phyloP scores from a whole-genome alignment of 192 early-diverging fungal species.

The Podochytrium sp. region DNA sequence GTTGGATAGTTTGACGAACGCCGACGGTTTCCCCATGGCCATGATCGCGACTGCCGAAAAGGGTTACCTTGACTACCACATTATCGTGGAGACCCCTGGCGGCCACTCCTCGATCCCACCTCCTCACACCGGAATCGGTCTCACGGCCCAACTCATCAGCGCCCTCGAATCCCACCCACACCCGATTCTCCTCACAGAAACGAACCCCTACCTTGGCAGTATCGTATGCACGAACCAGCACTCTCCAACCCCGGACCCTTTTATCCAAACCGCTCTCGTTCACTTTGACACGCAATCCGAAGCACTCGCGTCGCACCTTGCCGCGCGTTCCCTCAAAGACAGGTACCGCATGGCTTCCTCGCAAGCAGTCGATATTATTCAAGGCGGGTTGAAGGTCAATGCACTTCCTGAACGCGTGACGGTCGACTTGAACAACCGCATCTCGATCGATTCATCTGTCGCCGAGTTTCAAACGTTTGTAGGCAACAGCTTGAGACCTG shows the following conservation, averaged over 20 bases:
- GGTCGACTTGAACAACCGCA: slow-evolving; percentile 46
- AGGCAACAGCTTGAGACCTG: slow-evolving; percentile 15
- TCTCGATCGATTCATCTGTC: slow-evolving; percentile 28
- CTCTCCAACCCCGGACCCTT: slow-evolving; percentile 18
- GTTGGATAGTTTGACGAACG: slow-evolving; percentile 4
- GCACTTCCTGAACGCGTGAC: slow-evolving; percentile 43
- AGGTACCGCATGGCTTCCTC: slow-evolving; percentile 43
- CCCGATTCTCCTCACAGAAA: slow-evolving; percentile 24
- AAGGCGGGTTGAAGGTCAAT: slow-evolving; percentile 55
- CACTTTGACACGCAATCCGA: slow-evolving; percentile 15
- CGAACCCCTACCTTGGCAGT: slow-evolving; percentile 31
- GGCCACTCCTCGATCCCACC: slow-evolving; percentile 54
- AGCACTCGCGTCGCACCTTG: slow-evolving; percentile 9
- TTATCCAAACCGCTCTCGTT: neutral
- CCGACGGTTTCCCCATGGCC: slow-evolving; percentile 26
- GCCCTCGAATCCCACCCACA: slow-evolving; percentile 36
- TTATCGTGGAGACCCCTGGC: slow-evolving; percentile 38
- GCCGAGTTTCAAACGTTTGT: slow-evolving; percentile 15
- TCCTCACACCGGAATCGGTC: slow-evolving; percentile 42
- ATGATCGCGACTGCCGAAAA: slow-evolving; percentile 49
- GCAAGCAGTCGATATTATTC: slow-evolving; percentile 53
- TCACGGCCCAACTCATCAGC: slow-evolving; percentile 35
- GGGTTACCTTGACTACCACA: slow-evolving; percentile 38
- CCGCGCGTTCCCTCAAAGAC: slow-evolving; percentile 5
- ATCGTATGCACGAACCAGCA: slow-evolving; percentile 30